Conservation (phyloP, 2,329 filamentous ascomycete genomes). For the Aureobasidium sp. region DNA sequence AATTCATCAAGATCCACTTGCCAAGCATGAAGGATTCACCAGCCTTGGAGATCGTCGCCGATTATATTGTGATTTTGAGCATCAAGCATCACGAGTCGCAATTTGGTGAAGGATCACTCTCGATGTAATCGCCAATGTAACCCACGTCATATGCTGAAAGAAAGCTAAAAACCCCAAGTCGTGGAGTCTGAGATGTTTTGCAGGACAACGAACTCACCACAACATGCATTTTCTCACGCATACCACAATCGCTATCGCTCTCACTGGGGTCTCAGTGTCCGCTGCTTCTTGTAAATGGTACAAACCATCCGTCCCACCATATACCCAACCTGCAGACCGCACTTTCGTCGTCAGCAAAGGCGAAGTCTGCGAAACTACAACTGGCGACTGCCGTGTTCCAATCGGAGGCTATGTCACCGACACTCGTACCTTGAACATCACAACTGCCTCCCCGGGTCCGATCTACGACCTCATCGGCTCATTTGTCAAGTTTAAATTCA, state of each 20-base stretch:
- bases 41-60: not conserved
- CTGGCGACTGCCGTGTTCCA: not conserved
- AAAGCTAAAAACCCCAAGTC: not conserved
- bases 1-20: not conserved
- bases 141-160: not conserved
- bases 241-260: not conserved
- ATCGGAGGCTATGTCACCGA: not conserved
- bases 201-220: not conserved
- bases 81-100: not conserved
- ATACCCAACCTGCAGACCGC: not conserved
- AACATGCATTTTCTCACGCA: not conserved
- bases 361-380: not conserved
- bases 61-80: not conserved
- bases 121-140: not conserved
- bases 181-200: not conserved
- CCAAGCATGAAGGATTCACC: not conserved
- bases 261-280: no score
- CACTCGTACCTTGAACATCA: not conserved
- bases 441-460: not conserved
- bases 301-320: not conserved
- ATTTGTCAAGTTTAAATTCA: not conserved
- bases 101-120: not conserved
- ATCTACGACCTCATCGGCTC: not conserved
- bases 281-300: not conserved
- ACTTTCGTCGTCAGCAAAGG: constrained; percentile 4